phyloP scores from a whole-genome alignment of 225 moss, liverwort and hornwort genomes.

The Anthoceros angustus region DNA sequence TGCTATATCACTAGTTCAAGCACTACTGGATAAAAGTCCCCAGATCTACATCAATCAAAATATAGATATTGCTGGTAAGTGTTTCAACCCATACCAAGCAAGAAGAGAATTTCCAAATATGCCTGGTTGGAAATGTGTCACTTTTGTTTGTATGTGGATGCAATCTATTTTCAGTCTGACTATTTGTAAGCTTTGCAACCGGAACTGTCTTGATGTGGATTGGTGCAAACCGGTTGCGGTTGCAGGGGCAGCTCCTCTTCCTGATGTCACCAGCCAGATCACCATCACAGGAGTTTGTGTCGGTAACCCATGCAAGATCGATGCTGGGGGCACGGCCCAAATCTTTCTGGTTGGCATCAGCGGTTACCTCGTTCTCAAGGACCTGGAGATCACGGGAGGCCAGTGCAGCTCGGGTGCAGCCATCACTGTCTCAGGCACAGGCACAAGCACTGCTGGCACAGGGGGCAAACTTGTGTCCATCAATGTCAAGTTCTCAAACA shows the following conservation, averaged over 20 bases:
- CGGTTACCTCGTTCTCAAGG: constrained; percentile 45
- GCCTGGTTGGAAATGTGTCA: neutral
- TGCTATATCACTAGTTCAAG: constrained; percentile 40
- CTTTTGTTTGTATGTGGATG: neutral
- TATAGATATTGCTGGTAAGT: constrained; percentile 34
- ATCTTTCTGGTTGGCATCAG: constrained; percentile 55
- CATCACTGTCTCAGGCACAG: constrained; percentile 33
- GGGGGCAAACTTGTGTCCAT: constrained; percentile 26
- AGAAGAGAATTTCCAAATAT: neutral
- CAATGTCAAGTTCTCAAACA: constrained; percentile 40
- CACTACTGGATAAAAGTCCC: constrained; percentile 32
- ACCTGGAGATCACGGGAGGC: constrained; percentile 50
- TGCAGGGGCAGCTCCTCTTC: constrained; percentile 54
- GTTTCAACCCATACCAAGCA: neutral
- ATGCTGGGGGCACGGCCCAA: constrained; percentile 38
- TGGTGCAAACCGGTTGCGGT: neutral
- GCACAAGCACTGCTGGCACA: constrained; percentile 7
- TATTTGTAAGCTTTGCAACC: neutral
- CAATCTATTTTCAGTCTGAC: neutral
- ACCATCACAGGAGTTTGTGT: constrained; percentile 52
- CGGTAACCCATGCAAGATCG: constrained; percentile 31
- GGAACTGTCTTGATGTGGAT: neutral
- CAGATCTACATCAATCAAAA: constrained; percentile 39
- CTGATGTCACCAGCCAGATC: constrained; percentile 34
- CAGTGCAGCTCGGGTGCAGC: constrained; percentile 56